phyloP scores from a whole-genome alignment of 2,329 filamentous ascomycete species.

The Decorospora gaudefroyi region DNA sequence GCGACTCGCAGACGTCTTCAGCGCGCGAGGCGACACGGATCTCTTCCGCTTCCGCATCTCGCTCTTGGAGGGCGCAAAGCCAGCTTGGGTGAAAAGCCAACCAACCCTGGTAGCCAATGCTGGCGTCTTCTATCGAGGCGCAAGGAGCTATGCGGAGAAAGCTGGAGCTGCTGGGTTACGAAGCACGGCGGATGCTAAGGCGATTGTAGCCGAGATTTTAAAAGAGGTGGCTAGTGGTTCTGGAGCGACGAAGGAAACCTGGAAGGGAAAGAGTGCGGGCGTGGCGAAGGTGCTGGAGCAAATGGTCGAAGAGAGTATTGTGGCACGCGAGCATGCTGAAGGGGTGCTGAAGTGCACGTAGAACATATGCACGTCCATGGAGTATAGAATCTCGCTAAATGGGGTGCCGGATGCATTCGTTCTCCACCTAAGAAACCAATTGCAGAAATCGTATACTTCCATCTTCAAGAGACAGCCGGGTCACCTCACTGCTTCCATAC shows the following conservation, averaged over 20 bases:
- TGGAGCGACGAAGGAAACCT: constrained; percentile 46
- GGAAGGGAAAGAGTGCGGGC: constrained; percentile 49
- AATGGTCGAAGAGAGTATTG: constrained; percentile 59
- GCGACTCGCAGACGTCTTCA: constrained; percentile 39
- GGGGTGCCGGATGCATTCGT: too few relatives aligned
- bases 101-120: constrained; percentile 43
- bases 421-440: too few relatives aligned
- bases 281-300: constrained; percentile 54
- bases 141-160: constrained; percentile 39
- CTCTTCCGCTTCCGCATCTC: constrained; percentile 43
- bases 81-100: constrained; percentile 41
- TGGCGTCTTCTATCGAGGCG: constrained; percentile 48
- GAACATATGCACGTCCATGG: too few relatives aligned
- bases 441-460: too few relatives aligned
- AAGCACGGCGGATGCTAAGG: constrained; percentile 54
- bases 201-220: constrained; percentile 55
- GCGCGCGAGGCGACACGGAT: constrained; percentile 42
- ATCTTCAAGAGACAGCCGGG: too few relatives aligned
- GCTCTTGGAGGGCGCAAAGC: constrained; percentile 26
- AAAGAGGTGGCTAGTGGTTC: constrained; percentile 44
- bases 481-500: too few relatives aligned
- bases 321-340: constrained; percentile 40
- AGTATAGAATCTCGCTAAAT: too few relatives aligned
- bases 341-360: constrained; percentile 18
- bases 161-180: constrained; percentile 46